Evolutionary conservation across 2,329 filamentous ascomycete species (phyloP).

Genomic region (Elsinoe ampelina): DNA sequence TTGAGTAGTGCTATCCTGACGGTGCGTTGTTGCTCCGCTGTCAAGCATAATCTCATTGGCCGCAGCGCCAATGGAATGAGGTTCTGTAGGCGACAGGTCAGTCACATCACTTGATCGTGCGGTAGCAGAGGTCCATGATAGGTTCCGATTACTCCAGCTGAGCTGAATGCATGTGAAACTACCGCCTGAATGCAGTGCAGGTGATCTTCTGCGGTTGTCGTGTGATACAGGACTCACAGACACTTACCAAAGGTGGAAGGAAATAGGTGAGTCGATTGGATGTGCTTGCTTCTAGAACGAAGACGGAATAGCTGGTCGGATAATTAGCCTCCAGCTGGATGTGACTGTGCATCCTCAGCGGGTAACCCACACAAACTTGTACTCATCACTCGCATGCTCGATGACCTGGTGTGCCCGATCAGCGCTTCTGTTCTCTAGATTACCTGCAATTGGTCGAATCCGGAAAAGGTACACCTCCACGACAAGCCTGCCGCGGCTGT

Average conservation of each 20-base stretch:
- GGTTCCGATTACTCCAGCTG: background rate
- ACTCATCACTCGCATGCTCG: constrained; percentile 60
- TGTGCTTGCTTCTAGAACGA: constrained; percentile 44
- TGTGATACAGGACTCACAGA: background rate
- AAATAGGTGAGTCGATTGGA: constrained; percentile 42
- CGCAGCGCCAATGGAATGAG: constrained; percentile 64
- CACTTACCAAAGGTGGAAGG: constrained; percentile 38
- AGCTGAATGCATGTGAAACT: constrained; percentile 2
- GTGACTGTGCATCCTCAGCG: constrained; percentile 44
- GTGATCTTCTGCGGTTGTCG: background rate
- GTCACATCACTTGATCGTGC: background rate
- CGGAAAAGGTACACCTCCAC: background rate
- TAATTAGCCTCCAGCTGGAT: constrained; percentile 11
- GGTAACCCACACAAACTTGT: constrained; percentile 62
- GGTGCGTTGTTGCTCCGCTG: constrained; percentile 54
- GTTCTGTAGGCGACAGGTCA: constrained; percentile 42
- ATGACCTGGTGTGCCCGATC: constrained; percentile 39
- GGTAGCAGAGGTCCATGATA: background rate
- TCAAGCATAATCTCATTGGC: constrained; percentile 59
- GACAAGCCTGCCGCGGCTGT: constrained; percentile 10
- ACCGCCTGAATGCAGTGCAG: constrained; percentile 2
- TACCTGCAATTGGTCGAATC: background rate
- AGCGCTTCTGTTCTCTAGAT: constrained; percentile 20
- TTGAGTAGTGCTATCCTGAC: constrained; percentile 51
- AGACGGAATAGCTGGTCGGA: constrained; percentile 40